Percentiles rank a stretch among this genome's conserved stretches.
phyloP scores from a whole-genome alignment of 805 yeast species.

The Nakazawaea holstii region DNA sequence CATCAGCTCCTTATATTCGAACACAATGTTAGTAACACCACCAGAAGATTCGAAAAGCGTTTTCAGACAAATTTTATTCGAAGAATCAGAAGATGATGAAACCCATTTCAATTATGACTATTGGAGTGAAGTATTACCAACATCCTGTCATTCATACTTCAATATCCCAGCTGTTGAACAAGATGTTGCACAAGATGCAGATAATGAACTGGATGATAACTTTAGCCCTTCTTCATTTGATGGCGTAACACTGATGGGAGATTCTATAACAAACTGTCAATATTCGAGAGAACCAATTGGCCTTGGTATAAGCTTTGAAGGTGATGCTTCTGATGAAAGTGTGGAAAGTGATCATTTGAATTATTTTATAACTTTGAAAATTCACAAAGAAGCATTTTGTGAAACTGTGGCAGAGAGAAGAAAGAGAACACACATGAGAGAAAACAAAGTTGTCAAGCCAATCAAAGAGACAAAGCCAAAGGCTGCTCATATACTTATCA shows the following conservation, averaged over 20 bases:
- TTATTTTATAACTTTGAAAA: background rate
- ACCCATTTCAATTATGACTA: background rate
- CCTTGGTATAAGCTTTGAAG: background rate
- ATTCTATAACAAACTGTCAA: too few relatives aligned
- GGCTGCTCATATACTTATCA: background rate
- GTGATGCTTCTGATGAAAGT: background rate
- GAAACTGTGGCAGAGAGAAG: slow-evolving; percentile 2
- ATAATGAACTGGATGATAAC: too few relatives aligned
- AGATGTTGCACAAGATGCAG: too few relatives aligned
- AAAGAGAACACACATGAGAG: background rate
- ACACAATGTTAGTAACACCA: background rate
- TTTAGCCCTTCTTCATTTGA: too few relatives aligned
- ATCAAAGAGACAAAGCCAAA: background rate
- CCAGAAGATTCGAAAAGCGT: slow-evolving; percentile 1
- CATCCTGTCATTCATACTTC: background rate
- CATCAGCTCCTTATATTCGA: background rate
- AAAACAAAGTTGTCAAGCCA: too few relatives aligned
- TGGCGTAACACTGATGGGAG: too few relatives aligned
- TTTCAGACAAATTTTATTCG: slow-evolving; percentile 4
- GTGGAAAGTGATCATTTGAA: background rate
- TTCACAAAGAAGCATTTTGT: background rate
- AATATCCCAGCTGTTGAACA: background rate
- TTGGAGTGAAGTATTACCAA: background rate
- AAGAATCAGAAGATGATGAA: slow-evolving; percentile 1
- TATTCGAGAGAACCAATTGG: background rate